Evolutionary conservation across 768 basidiomycete genomes (phyloP), one percentile per base, ranked within the genome.

Genomic region (Postia placenta): DNA sequence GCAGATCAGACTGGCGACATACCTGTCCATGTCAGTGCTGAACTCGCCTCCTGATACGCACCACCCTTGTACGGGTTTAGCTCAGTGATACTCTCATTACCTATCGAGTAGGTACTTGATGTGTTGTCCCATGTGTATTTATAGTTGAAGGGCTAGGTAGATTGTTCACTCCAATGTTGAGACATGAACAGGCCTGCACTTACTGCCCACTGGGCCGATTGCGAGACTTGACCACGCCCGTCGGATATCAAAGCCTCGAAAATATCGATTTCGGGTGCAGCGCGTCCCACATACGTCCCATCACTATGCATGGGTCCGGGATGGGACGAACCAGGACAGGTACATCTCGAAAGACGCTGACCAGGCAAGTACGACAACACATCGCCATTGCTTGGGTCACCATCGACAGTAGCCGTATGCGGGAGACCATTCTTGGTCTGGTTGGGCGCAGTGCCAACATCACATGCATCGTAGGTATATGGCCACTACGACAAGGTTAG

Each of bases 201-300:
- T 64, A 87, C 85, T 37, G 72, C 85, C 81, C 83, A 87, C 62
- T 95, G 92, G 11, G 79, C 81, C 43, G 88, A 92, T 65, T 92
- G 90, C 5, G 91, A 93, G 11, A 93, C 89, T 55, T 80, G 71
- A 6, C 80, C 81, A 11, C 54, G 61, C 0, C 77, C 71, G 2
- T 23, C 38, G 9, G 38, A 39, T 49, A 82, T 85, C 67, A 83
- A 81, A 5, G 92, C 86, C 69, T 94, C 92, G 60, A 94, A 83
- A 24, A 92, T 72, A 72, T 95, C 92, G 36, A 95, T 92, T 66
- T 95, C 92, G 1, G 92, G 92, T 3, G 92, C 87, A 24, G 84
- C 64, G 42, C 92, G 79, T 11, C 91, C 92, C 20, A 86, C 82
- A 64, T 80, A 92, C 0, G 80, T 74, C 1, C 88, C 87, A 61